phyloP scores from a whole-genome alignment of 768 basidiomycete genomes.

The Cystofilobasidium ferigula region DNA sequence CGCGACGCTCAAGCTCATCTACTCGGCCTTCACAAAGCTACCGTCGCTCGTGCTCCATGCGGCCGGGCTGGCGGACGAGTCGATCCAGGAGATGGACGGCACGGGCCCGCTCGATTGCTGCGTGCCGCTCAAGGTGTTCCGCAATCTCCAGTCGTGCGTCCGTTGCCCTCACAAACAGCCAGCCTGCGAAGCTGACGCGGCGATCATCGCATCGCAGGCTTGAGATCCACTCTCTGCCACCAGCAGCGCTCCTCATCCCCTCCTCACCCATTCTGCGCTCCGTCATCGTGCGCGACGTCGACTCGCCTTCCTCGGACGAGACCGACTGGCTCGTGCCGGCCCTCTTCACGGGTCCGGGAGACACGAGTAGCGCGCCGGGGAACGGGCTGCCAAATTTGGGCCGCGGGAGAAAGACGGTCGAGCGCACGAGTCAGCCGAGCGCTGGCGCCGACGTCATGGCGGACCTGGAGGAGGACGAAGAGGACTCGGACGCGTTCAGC shows the following conservation, averaged over 20 bases:
- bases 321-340: constrained; percentile 22
- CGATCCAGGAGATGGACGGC: constrained; percentile 21
- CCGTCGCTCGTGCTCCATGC: constrained; percentile 57
- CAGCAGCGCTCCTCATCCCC: constrained; percentile 15
- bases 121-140: constrained; percentile 71
- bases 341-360: background rate
- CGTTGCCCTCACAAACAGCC: no score
- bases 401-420: background rate
- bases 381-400: background rate
- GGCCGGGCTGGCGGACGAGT: constrained; percentile 4
- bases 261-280: constrained; percentile 22
- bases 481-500: background rate
- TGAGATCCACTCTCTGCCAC: constrained; percentile 19
- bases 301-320: constrained; percentile 19
- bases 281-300: constrained; percentile 12
- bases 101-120: constrained; percentile 54
- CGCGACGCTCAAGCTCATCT: constrained; percentile 69
- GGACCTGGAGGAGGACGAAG: constrained; percentile 12
- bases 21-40: constrained; percentile 79
- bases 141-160: constrained; percentile 50
- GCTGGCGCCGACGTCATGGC: constrained; percentile 5
- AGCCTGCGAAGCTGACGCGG: no score
- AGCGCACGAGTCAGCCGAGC: constrained; percentile 6
- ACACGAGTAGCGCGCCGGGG: background rate
- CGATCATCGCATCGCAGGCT: constrained; percentile 9